phyloP scores from a whole-genome alignment of 2,329 filamentous ascomycete species.

The Aspergillus candidus region DNA sequence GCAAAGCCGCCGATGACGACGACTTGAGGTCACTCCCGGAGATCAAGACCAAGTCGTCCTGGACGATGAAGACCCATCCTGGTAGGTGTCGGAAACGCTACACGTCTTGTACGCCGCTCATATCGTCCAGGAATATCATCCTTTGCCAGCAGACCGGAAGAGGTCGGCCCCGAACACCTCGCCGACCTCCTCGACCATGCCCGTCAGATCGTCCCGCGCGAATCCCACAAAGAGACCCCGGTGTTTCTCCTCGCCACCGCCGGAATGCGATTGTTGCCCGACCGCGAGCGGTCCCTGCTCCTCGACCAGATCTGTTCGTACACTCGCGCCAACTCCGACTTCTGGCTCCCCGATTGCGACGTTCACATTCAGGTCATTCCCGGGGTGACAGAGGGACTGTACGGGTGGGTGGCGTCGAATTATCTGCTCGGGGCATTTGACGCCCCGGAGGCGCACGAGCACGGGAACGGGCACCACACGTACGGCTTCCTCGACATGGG shows the following conservation, averaged over 20 bases:
- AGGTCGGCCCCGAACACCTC: slow-evolving; percentile 77
- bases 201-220: slow-evolving; percentile 65
- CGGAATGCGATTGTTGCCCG: slow-evolving; percentile 80
- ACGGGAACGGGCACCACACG: slow-evolving; percentile 84
- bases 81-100: slow-evolving; percentile 43
- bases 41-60: slow-evolving; percentile 75
- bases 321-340: slow-evolving; percentile 67
- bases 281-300: slow-evolving; percentile 64
- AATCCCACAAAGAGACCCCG: slow-evolving; percentile 76
- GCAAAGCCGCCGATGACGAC: slow-evolving; percentile 53
- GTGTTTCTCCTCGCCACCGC: slow-evolving; percentile 94
- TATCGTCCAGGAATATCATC: slow-evolving; percentile 63
- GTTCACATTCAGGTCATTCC: slow-evolving; percentile 90
- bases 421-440: slow-evolving; percentile 92
- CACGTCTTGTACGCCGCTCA: slow-evolving; percentile 1
- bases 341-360: slow-evolving; percentile 82
- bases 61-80: slow-evolving; percentile 90
- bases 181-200: slow-evolving; percentile 76
- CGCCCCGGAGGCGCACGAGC: slow-evolving; percentile 62
- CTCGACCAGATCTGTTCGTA: slow-evolving; percentile 77
- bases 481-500: slow-evolving; percentile 99
- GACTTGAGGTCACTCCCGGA: slow-evolving; percentile 67
- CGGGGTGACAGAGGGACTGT: slow-evolving; percentile 90
- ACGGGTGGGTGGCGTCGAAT: slow-evolving; percentile 96
- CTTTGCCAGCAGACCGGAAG: slow-evolving; percentile 69